A percentile compares a stretch with the other conserved stretches of the same genome.
Evolutionary conservation across 2,329 filamentous ascomycete species (phyloP).

Genomic region (Zasmidium angulare): DNA sequence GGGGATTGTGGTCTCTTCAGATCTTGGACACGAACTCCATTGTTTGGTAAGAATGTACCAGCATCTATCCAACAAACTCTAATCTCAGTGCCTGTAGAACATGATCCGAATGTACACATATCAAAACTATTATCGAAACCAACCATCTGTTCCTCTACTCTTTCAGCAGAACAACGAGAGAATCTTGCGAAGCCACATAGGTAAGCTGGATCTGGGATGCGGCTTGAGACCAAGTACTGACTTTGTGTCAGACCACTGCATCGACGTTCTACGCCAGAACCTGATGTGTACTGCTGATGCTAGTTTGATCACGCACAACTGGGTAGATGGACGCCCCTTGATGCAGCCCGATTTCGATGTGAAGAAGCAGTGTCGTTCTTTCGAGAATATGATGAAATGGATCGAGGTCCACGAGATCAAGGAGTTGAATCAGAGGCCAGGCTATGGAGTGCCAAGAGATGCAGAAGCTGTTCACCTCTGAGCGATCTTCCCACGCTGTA

Average conservation of each 20-base stretch:
- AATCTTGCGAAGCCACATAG: neutral
- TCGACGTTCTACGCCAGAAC: neutral
- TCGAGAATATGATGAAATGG: neutral
- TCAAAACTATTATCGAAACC: neutral
- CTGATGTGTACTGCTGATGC: neutral
- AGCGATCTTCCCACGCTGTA: too few relatives aligned
- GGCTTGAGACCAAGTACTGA: neutral
- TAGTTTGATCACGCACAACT: neutral
- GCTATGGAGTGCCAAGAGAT: neutral
- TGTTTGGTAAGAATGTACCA: neutral
- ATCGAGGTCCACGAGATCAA: neutral
- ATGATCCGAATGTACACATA: neutral
- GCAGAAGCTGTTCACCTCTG: too few relatives aligned
- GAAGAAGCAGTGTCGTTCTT: neutral
- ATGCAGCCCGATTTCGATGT: neutral
- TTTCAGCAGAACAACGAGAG: neutral
- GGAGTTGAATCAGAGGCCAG: neutral
- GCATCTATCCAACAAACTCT: too few relatives aligned
- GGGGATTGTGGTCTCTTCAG: neutral
- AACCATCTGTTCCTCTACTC: neutral
- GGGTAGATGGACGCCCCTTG: neutral
- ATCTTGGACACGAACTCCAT: neutral
- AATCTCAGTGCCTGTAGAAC: neutral
- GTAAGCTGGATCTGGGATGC: neutral
- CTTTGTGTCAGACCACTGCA: neutral